Percentiles rank a stretch among this genome's conserved stretches.
These are phyloP conservation scores for Pleodorina starrii DNA, from an alignment of 139 green algal genomes.

Conservation along the genomic window DNA sequence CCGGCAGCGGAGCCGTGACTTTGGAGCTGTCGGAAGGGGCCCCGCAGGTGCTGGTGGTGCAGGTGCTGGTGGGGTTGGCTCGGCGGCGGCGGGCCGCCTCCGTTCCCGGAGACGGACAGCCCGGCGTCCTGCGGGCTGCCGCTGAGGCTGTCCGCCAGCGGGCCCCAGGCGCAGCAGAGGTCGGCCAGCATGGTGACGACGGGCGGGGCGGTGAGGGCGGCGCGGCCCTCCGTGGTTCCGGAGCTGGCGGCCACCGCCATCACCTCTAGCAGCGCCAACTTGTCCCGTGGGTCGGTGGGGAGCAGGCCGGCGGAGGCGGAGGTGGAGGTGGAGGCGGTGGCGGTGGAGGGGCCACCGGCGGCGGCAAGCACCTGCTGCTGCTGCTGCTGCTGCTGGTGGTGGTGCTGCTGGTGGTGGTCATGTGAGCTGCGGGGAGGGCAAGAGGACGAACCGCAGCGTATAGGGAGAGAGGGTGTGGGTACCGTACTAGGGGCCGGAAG, in stretches of 20 bases:
- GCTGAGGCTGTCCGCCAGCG: slow-evolving; percentile 22
- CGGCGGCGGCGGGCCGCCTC: too few relatives aligned
- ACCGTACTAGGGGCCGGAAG: too few relatives aligned
- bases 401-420: too few relatives aligned
- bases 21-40: not conserved
- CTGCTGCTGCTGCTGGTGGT: too few relatives aligned
- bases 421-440: too few relatives aligned
- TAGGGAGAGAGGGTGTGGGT: too few relatives aligned
- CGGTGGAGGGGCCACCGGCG: not conserved
- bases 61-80: not conserved
- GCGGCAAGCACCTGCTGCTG: too few relatives aligned
- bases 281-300: not conserved
- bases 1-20: too few relatives aligned
- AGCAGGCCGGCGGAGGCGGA: not conserved
- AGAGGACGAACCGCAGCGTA: too few relatives aligned
- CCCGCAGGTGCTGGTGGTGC: not conserved
- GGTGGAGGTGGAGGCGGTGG: not conserved
- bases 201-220: not conserved
- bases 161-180: not conserved
- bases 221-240: not conserved
- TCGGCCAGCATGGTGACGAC: slow-evolving; percentile 2
- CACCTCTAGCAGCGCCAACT: slow-evolving; percentile 36
- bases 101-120: too few relatives aligned
- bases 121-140: too few relatives aligned
- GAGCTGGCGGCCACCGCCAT: slow-evolving; percentile 13